Base-by-base conservation (phyloP, 371 early-diverging fungal genomes). In the Mucor saturninus region DNA sequence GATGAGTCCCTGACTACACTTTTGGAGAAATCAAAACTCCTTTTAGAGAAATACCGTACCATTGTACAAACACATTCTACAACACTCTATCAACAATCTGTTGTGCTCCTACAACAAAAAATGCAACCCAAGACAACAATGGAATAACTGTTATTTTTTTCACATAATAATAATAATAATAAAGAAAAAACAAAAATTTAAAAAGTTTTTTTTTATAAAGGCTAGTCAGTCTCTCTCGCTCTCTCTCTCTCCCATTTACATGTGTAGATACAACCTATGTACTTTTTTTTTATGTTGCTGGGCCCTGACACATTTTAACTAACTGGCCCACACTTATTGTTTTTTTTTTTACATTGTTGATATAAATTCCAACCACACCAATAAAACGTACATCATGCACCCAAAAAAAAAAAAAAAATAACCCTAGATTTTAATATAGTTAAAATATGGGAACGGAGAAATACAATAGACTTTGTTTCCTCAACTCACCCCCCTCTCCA, bases 301-400 rank as follows among this genome's bases (percentile, higher is more conserved):
- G 21, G 21, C 21, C 21, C 21, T 21, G 21, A 21, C 21, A 21
- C n/a, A 42, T 42, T 42, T 9, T 42, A 42, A 42, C 42, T 11
- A 11, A 8, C 6, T 8, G 39, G 42, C 13, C n/a, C n/a, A 14
- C 42, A n/a, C 14, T 42, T 13, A 4, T 42, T 43, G 13, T 43
- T 43, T 43, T 43, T 43, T 43, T 45, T 31, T 14, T 45, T 14
- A 62, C 39, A 55, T 37, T 49, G 49, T 55, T 38, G 38, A 49
- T 60, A 43, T 29, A 54, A 59, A 48, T 46, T 53, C 54, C 60
- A 46, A 45, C 65, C 48, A 42, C 50, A 32, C 28, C 46, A 14
- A 39, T 48, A 51, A 37, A 37, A 43, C 30, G 42, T 53, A n/a
- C 51, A 45, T 43, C n/a, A 43, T 21, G 35, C 35, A 35, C 35